These are phyloP conservation scores for Fraxinus paxiana DNA, from an alignment of 305 asterid genomes.

Conservation along the genomic window DNA sequence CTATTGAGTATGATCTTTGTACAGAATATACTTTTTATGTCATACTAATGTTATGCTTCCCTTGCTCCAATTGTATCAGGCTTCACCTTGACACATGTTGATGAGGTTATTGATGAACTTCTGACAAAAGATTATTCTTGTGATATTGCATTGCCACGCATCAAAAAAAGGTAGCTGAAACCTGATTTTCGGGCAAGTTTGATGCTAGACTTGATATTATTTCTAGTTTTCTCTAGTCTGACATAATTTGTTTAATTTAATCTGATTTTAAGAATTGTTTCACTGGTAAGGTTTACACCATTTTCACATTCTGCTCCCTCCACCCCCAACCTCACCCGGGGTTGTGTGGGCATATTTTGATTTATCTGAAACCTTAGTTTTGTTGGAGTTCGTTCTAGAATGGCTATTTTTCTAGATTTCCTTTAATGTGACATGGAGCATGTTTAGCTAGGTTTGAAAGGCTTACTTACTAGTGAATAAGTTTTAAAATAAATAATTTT, in stretches of 20 bases:
- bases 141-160: conserved; percentile 79
- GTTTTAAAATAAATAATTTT: background rate
- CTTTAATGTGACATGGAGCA: background rate
- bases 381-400: background rate
- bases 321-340: background rate
- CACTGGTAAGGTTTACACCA: background rate
- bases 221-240: background rate
- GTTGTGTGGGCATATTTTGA: background rate
- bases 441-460: background rate
- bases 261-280: background rate
- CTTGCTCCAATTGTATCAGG: conserved; percentile 33
- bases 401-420: background rate
- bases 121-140: conserved; percentile 83
- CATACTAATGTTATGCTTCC: conserved; percentile 12
- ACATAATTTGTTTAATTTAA: background rate
- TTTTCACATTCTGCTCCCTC: background rate
- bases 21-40: background rate
- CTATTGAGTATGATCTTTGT: background rate
- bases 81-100: conserved; percentile 77
- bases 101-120: conserved; percentile 80
- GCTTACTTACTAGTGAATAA: background rate
- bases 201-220: background rate
- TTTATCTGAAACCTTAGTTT: background rate
- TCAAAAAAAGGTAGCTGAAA: conserved; percentile 62
- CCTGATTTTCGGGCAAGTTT: conserved; percentile 4